Evolutionary conservation across 495 filamentous ascomycete species (phyloP).

Genomic region (Rostrohypoxylon terebratum): DNA sequence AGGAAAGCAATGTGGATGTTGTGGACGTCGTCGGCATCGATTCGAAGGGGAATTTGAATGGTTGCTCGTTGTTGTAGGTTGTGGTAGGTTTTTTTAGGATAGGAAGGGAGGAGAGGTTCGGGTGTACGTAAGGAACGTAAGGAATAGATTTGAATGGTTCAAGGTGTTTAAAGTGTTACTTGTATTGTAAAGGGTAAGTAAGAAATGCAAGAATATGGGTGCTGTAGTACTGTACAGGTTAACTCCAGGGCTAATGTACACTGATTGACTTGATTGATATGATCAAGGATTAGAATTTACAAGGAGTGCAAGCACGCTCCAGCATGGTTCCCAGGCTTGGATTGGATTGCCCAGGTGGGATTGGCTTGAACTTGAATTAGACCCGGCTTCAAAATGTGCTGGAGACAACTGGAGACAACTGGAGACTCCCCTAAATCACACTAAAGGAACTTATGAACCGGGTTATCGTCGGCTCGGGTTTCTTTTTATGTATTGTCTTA

Average conservation of each 20-base stretch:
- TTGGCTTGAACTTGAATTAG: conserved; percentile 9
- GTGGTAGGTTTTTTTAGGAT: conserved; percentile 14
- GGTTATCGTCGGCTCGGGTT: conserved; percentile 42
- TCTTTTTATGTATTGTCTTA: conserved; percentile 12
- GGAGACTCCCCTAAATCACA: background rate
- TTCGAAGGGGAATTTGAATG: conserved; percentile 7
- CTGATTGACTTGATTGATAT: conserved; percentile 43
- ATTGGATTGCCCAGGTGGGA: conserved; percentile 20
- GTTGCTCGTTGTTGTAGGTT: background rate
- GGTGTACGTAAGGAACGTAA: conserved; percentile 14
- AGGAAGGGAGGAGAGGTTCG: conserved; percentile 41
- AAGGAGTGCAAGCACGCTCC: conserved; percentile 14
- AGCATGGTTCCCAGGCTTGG: conserved; percentile 8
- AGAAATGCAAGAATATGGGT: conserved; percentile 15
- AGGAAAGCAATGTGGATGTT: conserved; percentile 30
- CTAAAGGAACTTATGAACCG: conserved; percentile 27
- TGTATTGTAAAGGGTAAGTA: too few relatives aligned
- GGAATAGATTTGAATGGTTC: background rate
- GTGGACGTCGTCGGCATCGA: conserved; percentile 43
- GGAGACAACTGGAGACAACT: background rate
- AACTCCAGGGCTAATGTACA: too few relatives aligned
- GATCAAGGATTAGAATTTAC: conserved; percentile 36
- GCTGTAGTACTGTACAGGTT: conserved; percentile 44
- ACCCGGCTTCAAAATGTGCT: conserved; percentile 9
- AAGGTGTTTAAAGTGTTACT: too few relatives aligned